Evolutionary conservation across 1,284 basidiomycete species (phyloP).

Genomic region (Fomes fomentarius): DNA sequence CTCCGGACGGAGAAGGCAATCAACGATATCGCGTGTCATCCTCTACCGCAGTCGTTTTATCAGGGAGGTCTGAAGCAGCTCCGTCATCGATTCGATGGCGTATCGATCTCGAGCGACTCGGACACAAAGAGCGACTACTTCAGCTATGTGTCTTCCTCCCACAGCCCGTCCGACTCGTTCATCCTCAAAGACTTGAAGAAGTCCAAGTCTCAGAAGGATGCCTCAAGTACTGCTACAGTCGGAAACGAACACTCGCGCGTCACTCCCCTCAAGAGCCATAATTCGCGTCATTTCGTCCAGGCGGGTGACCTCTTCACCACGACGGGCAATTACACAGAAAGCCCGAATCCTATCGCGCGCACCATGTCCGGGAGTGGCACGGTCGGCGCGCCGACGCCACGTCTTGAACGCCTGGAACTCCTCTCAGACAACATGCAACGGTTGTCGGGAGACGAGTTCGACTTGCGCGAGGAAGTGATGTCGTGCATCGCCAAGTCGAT

Average conservation of each 20-base stretch:
- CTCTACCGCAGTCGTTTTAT: constrained; percentile 90
- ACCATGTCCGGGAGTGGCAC: constrained; percentile 53
- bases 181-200: constrained; percentile 14
- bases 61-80: constrained; percentile 91
- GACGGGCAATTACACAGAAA: constrained; percentile 48
- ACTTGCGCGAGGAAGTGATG: constrained; percentile 94
- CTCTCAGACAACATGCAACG: constrained; percentile 17
- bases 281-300: constrained; percentile 48
- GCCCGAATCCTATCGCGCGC: constrained; percentile 49
- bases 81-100: constrained; percentile 80
- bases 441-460: constrained; percentile 65
- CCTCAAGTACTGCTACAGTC: constrained; percentile 26
- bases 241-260: constrained; percentile 15
- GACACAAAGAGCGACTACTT: constrained; percentile 61
- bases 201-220: constrained; percentile 1
- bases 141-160: constrained; percentile 35
- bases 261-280: constrained; percentile 25
- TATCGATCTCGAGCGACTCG: constrained; percentile 45
- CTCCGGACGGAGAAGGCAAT: constrained; percentile 96
- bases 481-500: constrained; percentile 97
- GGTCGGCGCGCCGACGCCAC: constrained; percentile 31
- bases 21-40: constrained; percentile 95
- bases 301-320: constrained; percentile 70
- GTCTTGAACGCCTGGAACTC: constrained; percentile 12
- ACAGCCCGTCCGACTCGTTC: constrained; percentile 23